These are phyloP conservation scores for Chaetomium sp. DNA, from an alignment of 2,329 filamentous ascomycete genomes.

Conservation along the genomic window DNA sequence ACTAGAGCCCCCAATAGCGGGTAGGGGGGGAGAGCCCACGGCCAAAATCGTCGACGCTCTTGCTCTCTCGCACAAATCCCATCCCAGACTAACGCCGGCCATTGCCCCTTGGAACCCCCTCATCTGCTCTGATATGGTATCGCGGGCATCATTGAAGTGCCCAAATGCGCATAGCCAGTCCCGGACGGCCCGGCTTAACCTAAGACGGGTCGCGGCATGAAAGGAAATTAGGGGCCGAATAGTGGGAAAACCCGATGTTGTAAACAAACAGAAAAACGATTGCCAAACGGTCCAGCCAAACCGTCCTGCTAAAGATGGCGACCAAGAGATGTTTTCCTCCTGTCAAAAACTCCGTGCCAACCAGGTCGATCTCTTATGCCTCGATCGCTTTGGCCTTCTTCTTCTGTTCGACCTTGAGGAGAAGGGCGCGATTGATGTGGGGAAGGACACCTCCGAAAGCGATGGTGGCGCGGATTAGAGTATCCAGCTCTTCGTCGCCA, in stretches of 20 bases:
- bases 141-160: not conserved
- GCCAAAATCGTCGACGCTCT: not conserved
- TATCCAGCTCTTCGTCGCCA: constrained; percentile 97
- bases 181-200: not conserved
- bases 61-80: constrained; percentile 7
- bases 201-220: constrained; percentile 8
- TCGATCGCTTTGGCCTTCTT: constrained; percentile 45
- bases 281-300: constrained; percentile 12
- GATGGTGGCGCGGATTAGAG: constrained; percentile 94
- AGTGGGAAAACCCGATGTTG: constrained; percentile 16
- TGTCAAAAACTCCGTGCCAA: not conserved
- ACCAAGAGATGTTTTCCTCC: constrained; percentile 7
- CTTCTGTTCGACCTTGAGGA: constrained; percentile 54
- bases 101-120: not conserved
- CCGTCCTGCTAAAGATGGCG: constrained; percentile 12
- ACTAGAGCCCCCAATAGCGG: constrained; percentile 11
- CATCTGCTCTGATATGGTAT: constrained; percentile 4
- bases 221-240: constrained; percentile 14
- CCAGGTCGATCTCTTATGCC: constrained; percentile 33
- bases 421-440: constrained; percentile 95
- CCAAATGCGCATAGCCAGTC: not conserved
- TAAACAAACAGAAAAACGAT: constrained; percentile 20
- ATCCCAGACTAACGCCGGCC: constrained; percentile 18
- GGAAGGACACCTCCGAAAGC: constrained; percentile 97
- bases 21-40: not conserved